These are phyloP conservation scores for Mediolabrus comicus DNA, from an alignment of 108 stramenopile species.

Conservation along the genomic window DNA sequence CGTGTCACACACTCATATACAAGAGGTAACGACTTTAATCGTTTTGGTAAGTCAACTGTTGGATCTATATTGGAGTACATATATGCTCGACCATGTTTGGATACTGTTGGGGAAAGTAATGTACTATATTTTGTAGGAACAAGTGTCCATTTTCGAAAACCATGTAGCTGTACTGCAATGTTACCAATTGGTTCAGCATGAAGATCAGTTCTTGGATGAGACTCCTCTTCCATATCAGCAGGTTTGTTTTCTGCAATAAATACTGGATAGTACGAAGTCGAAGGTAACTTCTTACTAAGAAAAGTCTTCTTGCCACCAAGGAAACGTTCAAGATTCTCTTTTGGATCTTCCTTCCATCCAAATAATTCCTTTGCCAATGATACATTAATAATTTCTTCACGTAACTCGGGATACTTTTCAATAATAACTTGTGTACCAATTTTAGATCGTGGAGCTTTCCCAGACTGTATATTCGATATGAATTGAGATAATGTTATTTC, in stretches of 20 bases:
- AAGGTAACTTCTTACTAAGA: slow-evolving; percentile 40
- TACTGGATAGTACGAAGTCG: slow-evolving; percentile 65
- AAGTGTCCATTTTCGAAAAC: slow-evolving; percentile 71
- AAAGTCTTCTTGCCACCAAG: not conserved
- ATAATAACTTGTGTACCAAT: slow-evolving; percentile 77
- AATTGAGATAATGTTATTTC: slow-evolving; percentile 39
- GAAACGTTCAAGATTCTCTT: not conserved
- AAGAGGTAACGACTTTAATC: slow-evolving; percentile 45
- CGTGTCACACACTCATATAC: slow-evolving; percentile 50
- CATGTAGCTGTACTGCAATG: slow-evolving; percentile 75
- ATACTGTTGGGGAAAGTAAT: slow-evolving; percentile 54
- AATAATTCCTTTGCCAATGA: slow-evolving; percentile 58
- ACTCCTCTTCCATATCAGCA: slow-evolving; percentile 1
- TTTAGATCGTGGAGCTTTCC: slow-evolving; percentile 53
- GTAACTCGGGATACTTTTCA: slow-evolving; percentile 52
- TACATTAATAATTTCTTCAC: slow-evolving; percentile 54
- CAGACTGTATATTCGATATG: slow-evolving; percentile 47
- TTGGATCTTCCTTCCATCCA: slow-evolving; percentile 52
- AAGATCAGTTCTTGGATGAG: slow-evolving; percentile 59
- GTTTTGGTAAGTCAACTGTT: slow-evolving; percentile 7
- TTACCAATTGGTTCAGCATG: slow-evolving; percentile 88
- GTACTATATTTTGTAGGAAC: slow-evolving; percentile 58
- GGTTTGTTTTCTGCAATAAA: slow-evolving; percentile 55
- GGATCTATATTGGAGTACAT: slow-evolving; percentile 52
- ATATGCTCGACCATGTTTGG: slow-evolving; percentile 77